A percentile compares a stretch with the other conserved stretches of the same genome.
phyloP scores from a whole-genome alignment of 768 basidiomycete genomes.

The Lentinula aciculospora region DNA sequence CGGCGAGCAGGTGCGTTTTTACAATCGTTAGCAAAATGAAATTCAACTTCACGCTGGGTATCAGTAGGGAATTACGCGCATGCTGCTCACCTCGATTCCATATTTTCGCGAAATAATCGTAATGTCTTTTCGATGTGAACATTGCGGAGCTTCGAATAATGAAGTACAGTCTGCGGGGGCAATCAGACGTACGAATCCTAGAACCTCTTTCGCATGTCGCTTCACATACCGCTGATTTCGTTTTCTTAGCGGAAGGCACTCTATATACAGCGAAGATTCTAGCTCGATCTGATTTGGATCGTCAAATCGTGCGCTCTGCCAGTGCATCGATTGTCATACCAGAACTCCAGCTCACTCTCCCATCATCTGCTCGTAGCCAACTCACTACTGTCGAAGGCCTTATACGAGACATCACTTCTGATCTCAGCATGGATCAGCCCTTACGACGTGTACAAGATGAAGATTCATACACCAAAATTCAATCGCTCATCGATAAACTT shows the following conservation, averaged over 20 bases:
- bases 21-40: neutral
- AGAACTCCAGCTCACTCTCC: constrained; percentile 88
- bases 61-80: constrained; percentile 75
- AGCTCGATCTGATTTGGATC: constrained; percentile 72
- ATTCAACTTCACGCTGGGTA: neutral
- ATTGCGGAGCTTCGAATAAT: constrained; percentile 87
- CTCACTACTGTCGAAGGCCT: constrained; percentile 97
- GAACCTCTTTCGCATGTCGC: neutral
- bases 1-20: constrained; percentile 67
- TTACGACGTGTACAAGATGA: constrained; percentile 77
- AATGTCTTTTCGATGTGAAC: constrained; percentile 94
- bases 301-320: constrained; percentile 89
- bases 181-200: constrained; percentile 63
- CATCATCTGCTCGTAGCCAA: constrained; percentile 76
- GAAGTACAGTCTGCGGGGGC: constrained; percentile 88
- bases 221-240: neutral
- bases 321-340: constrained; percentile 79
- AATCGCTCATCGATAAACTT: constrained; percentile 64
- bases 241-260: constrained; percentile 66
- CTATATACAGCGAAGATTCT: constrained; percentile 78
- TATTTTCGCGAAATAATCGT: constrained; percentile 94
- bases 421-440: constrained; percentile 79
- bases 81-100: constrained; percentile 91
- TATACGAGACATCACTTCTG: constrained; percentile 73
- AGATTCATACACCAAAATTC: constrained; percentile 65